Conservation (phyloP, 139 green algal genomes). For the Coccomyxa sp. region DNA sequence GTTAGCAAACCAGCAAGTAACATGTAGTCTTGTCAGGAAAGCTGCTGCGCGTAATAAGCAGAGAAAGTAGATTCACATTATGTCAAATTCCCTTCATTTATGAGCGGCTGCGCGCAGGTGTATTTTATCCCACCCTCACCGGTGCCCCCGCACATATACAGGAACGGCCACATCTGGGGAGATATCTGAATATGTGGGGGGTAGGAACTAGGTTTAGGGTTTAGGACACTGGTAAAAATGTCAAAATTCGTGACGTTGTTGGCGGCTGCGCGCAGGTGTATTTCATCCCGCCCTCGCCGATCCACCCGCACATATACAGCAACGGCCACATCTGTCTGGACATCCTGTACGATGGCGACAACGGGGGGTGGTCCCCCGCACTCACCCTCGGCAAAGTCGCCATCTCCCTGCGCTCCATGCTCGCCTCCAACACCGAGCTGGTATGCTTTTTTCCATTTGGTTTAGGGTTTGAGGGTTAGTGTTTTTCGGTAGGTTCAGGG, state of each 20-base stretch:
- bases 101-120: too few relatives aligned
- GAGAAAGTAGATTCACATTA: too few relatives aligned
- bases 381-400: constrained; percentile 81
- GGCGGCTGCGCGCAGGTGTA: constrained; percentile 33
- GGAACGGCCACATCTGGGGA: too few relatives aligned
- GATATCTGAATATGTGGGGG: too few relatives aligned
- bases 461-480: background rate
- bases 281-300: constrained; percentile 63
- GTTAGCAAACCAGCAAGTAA: too few relatives aligned
- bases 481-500: background rate
- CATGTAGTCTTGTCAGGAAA: too few relatives aligned
- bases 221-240: background rate
- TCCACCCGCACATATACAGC: constrained; percentile 87
- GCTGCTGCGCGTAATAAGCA: too few relatives aligned
- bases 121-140: too few relatives aligned
- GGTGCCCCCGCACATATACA: too few relatives aligned
- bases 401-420: constrained; percentile 78
- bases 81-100: too few relatives aligned
- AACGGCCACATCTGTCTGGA: constrained; percentile 92
- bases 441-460: constrained; percentile 2
- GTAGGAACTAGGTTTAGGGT: background rate
- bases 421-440: constrained; percentile 75
- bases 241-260: background rate
- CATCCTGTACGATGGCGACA: constrained; percentile 73
- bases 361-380: constrained; percentile 67